phyloP scores from a whole-genome alignment of 805 yeast species.

The Nakazawaea peltata region DNA sequence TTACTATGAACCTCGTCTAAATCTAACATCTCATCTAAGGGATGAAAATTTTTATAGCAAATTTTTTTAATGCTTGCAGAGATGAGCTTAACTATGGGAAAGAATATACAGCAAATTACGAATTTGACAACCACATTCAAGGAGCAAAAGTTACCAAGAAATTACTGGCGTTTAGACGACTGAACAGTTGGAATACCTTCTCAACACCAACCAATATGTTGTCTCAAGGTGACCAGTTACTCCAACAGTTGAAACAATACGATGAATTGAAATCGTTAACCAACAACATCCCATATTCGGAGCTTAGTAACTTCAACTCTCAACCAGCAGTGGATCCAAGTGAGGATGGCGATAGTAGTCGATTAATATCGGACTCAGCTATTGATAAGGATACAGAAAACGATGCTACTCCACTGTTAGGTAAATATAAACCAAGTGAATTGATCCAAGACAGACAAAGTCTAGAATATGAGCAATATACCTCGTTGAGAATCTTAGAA shows the following conservation, averaged over 20 bases:
- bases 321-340: not conserved
- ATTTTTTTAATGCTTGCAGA: too few relatives aligned
- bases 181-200: not conserved
- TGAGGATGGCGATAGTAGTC: not conserved
- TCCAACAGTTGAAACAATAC: conserved; percentile 25
- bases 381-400: not conserved
- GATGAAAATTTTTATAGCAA: too few relatives aligned
- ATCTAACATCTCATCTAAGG: too few relatives aligned
- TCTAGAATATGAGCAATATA: conserved; percentile 16
- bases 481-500: conserved; percentile 23
- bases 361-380: not conserved
- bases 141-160: too few relatives aligned
- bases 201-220: conserved; percentile 13
- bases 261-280: conserved; percentile 19
- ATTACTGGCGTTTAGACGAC: too few relatives aligned
- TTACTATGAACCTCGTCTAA: too few relatives aligned
- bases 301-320: not conserved
- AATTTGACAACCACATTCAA: too few relatives aligned
- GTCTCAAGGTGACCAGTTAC: conserved; percentile 26
- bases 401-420: conserved; percentile 4
- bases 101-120: too few relatives aligned
- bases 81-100: too few relatives aligned
- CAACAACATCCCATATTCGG: conserved; percentile 2
- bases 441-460: not conserved
- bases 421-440: conserved; percentile 4